A percentile compares a stretch with the other conserved stretches of the same genome.
phyloP scores from a whole-genome alignment of 805 yeast species.

The Phaffomyces antillensis region DNA sequence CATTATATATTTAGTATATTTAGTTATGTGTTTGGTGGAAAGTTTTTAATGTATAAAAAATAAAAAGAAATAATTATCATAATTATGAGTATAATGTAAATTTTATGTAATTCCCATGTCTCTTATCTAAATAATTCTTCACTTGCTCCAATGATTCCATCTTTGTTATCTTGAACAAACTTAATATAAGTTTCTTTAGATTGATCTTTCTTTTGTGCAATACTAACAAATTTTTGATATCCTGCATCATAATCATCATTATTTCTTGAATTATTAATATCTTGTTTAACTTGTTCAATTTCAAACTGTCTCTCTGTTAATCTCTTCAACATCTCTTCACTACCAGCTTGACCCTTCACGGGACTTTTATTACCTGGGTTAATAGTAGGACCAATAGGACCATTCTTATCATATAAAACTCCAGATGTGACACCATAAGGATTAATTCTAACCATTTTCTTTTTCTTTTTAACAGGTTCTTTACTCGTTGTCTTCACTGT shows the following conservation, averaged over 20 bases:
- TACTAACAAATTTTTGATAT: slow-evolving; percentile 18
- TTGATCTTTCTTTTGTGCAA: slow-evolving; percentile 14
- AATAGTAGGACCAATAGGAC: neutral
- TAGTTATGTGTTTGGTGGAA: neutral
- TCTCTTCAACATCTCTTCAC: slow-evolving; percentile 8
- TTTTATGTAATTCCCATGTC: neutral
- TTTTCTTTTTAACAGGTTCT: slow-evolving; percentile 4
- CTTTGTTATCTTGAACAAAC: slow-evolving; percentile 14
- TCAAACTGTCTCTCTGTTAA: slow-evolving; percentile 16
- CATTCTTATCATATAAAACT: neutral
- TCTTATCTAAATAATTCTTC: neutral
- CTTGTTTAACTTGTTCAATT: slow-evolving; percentile 10
- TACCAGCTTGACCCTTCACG: neutral
- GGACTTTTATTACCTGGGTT: too few species aligned
- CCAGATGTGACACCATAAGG: slow-evolving; percentile 7
- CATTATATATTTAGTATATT: too few species aligned
- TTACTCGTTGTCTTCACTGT: slow-evolving; percentile 14
- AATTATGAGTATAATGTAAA: neutral
- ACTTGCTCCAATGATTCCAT: neutral
- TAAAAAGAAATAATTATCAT: neutral
- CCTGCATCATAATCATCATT: slow-evolving; percentile 1
- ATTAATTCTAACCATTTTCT: neutral
- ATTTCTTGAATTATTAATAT: slow-evolving; percentile 8
- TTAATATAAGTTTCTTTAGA: slow-evolving; percentile 10
- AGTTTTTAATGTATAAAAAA: slow-evolving; percentile 7